A percentile compares a stretch with the other conserved stretches of the same genome.
Conservation (phyloP, 1,284 basidiomycete genomes). For the Apiotrichum laibachii region DNA sequence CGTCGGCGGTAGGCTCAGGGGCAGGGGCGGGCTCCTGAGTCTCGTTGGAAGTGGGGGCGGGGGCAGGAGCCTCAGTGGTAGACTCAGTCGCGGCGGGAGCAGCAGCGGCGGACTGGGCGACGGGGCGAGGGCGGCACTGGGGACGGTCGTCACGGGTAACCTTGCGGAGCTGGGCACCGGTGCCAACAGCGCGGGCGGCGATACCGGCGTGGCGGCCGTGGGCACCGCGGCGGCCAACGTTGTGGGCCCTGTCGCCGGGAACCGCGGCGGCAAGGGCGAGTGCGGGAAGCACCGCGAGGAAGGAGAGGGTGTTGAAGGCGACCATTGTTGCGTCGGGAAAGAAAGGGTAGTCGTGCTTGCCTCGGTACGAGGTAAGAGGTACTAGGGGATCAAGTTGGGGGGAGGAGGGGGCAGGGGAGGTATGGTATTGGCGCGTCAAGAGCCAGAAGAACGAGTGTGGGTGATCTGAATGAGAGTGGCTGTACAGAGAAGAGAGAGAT, state of each 20-base stretch:
- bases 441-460: not conserved
- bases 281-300: constrained; percentile 35
- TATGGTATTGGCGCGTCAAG: not conserved
- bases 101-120: not conserved
- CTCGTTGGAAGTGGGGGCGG: no score
- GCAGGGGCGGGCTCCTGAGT: not conserved
- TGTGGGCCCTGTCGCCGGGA: not conserved
- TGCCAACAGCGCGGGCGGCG: not conserved
- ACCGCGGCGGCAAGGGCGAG: constrained; percentile 17
- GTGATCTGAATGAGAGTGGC: not conserved
- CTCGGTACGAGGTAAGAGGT: not conserved
- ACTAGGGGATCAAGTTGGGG: not conserved
- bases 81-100: not conserved
- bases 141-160: not conserved
- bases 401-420: not conserved
- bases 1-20: not conserved
- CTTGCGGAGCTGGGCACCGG: not conserved
- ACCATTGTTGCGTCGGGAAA: constrained; percentile 23
- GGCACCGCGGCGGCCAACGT: not conserved
- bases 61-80: not conserved
- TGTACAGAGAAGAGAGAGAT: not conserved
- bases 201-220: not conserved
- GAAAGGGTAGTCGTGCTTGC: no score
- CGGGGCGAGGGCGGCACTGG: constrained; percentile 2
- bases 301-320: constrained; percentile 27